A percentile compares a stretch with the other conserved stretches of the same genome.
Evolutionary conservation across 164 flowering plant genomes (phyloP).

Genomic region (Vitis amurensis): DNA sequence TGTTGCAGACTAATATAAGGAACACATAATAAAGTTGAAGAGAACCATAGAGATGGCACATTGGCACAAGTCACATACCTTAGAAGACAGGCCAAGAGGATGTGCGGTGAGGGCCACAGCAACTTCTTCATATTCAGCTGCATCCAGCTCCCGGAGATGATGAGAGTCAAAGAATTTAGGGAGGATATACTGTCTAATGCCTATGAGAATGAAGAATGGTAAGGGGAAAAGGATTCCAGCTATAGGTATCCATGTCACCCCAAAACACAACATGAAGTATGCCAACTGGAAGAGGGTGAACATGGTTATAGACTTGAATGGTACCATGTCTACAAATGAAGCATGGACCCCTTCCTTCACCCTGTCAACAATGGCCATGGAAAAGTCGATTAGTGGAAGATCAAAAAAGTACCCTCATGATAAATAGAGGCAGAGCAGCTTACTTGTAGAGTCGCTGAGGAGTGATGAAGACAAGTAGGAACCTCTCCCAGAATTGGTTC

Average conservation of each 20-base stretch:
- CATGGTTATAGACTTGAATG: conserved; percentile 25
- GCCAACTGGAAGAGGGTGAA: conserved; percentile 45
- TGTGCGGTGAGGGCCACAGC: neutral
- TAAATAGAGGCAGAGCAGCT: conserved; percentile 5
- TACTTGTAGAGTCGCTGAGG: conserved; percentile 42
- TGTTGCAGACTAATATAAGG: too few species aligned
- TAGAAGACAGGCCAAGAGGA: too few species aligned
- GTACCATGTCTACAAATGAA: conserved; percentile 43
- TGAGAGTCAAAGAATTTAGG: conserved; percentile 30
- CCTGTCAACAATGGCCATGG: conserved; percentile 20
- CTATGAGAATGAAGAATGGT: conserved; percentile 45
- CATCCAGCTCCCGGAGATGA: conserved; percentile 42
- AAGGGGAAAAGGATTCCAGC: conserved; percentile 52
- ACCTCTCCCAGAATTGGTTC: conserved; percentile 55
- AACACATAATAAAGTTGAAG: too few species aligned
- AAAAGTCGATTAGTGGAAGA: neutral
- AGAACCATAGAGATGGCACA: too few species aligned
- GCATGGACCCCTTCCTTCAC: conserved; percentile 42
- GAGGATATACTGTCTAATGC: conserved; percentile 38
- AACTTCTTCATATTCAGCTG: conserved; percentile 37
- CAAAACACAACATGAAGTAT: conserved; percentile 41
- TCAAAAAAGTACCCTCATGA: neutral
- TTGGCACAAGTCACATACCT: too few species aligned
- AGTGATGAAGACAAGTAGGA: conserved; percentile 37
- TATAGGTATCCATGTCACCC: conserved; percentile 54